A percentile compares a stretch with the other conserved stretches of the same genome.
Conservation (phyloP, 768 basidiomycete genomes). For the Cystofilobasidium bisporidii region DNA sequence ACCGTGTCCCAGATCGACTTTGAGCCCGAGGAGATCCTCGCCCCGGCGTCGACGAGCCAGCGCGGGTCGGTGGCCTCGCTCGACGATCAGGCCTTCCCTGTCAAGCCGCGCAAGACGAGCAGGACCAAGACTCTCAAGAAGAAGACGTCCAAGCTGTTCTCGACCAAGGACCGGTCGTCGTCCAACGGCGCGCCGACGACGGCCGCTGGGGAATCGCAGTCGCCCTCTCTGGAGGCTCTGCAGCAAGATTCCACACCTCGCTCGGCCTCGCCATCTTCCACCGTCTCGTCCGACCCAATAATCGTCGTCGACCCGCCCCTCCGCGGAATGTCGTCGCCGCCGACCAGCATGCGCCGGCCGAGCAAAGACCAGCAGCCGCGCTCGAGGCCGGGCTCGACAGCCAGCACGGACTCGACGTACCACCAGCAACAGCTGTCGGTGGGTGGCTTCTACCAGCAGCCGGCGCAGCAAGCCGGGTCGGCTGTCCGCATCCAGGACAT, state of each 20-base stretch:
- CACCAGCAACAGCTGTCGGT: not conserved
- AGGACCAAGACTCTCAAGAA: constrained; percentile 11
- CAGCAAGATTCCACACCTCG: not conserved
- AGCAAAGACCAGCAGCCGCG: not conserved
- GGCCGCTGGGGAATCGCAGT: too few relatives aligned
- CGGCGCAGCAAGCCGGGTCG: constrained; percentile 10
- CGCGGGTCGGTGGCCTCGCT: not conserved
- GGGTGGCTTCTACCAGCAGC: constrained; percentile 10
- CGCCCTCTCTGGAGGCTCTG: not conserved
- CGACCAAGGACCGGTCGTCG: constrained; percentile 1
- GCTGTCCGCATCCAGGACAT: constrained; percentile 15
- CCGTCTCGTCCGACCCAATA: not conserved
- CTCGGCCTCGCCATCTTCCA: not conserved
- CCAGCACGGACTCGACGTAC: not conserved
- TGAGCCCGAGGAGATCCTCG: constrained; percentile 2
- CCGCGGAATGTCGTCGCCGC: not conserved
- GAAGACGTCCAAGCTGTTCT: constrained; percentile 24
- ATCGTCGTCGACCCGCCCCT: not conserved
- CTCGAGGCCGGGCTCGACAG: not conserved
- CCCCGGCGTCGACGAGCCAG: not conserved
- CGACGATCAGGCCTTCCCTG: not conserved
- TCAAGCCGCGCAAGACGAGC: constrained; percentile 2
- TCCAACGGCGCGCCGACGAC: not conserved
- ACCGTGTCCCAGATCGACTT: not conserved
- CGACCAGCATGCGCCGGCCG: not conserved